Base-by-base conservation (phyloP, 768 basidiomycete genomes). In the Russula dissimulans region DNA sequence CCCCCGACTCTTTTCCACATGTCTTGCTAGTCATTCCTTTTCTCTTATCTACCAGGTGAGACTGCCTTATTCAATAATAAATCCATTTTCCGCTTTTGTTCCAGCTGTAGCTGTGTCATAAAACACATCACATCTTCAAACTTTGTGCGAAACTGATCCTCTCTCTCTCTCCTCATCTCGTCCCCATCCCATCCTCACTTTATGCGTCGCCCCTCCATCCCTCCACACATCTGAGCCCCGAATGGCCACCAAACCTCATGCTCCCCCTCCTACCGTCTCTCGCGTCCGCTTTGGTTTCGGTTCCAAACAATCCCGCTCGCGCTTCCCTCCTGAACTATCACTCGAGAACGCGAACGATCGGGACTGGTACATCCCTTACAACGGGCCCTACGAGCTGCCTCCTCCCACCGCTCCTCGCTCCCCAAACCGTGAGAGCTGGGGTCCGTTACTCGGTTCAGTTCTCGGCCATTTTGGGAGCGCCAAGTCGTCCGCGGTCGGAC, bases 291-390 rank as follows among this genome's bases (percentile, higher is more conserved):
- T 76, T 47, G 65, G 74, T 59, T 65, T 75, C 42, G 65, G 68
- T 22, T 53, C 67, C 39, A 62, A 67, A 31, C 39, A 39, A 5
- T 29, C 62, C n/a, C 57, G 56, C 46, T 48, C 56, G 15, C 60
- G 49, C n/a, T 56, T 51, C 55, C 68, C 67, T 59, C 47, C 65
- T 42, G 67, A 47, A 66, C 64, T 46, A 57, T 67, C 54, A 46
- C 22, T 26, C 22, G 45, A 56, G 31, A 65, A 66, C 59, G 66
- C 63, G 45, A 58, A 57, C 7, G 73, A 78, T 26, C 78, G 79
- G 18, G 79, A 83, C 57, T 82, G 81, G 79, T 84, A 83, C 70
- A 81, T 81, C 50, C 83, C 84, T 0, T 84, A 86, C 75, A 81
- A 80, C 62, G 82, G 83, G 0, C 82, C 84, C 1, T 79, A 80